Evolutionary conservation across 202 grass and related monocot genomes (phyloP), one percentile per base, ranked within the genome.

Genomic region (Digitaria exilis): DNA sequence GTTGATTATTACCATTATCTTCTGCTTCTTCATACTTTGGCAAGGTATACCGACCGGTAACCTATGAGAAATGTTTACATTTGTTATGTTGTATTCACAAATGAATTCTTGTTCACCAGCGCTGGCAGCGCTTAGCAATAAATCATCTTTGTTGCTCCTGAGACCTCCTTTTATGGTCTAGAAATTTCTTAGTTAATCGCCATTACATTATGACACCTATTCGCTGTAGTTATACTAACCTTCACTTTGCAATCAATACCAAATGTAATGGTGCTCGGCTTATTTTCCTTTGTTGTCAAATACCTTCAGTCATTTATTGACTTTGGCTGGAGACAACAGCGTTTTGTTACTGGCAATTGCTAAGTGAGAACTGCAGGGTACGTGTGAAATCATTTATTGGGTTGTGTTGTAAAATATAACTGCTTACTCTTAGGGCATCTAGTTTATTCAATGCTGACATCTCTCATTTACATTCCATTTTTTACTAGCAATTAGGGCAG

Each of bases 21-120:
- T 97, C 83, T 97, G 94, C 79, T 39, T 91, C 43, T 80, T 97
- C 56, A 91, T 97, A 78, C 78, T 97, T 68, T 93, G 94, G 94
- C 91, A 97, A 84, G 94, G 94, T 93, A 86, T 80, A 63, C 43
- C 52, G 13, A 60, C 69, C 59, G 16, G 48, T 69, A 68, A 81
- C 41, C n/a, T 34, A 28, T 80, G 71, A 81, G 51, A 34, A 57
- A 48, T 58, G 34, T 56, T 80, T 24, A 28, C 22, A 61, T 66
- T 57, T 7, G 8, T 41, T 26, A 39, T 81, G 14, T 57, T 80
- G 45, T 67, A 66, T 80, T 6, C 3, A 32, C n/a, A 41, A 52
- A 52, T 9, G 4, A 30, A 44, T 71, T 72, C 17, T 79, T 85
- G 17, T 65, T 52, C 22, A 43, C 6, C n/a, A 64, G 78, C 13